Conservation (phyloP, 345 rosid genomes). For the Psidium friedrichsthalianum region DNA sequence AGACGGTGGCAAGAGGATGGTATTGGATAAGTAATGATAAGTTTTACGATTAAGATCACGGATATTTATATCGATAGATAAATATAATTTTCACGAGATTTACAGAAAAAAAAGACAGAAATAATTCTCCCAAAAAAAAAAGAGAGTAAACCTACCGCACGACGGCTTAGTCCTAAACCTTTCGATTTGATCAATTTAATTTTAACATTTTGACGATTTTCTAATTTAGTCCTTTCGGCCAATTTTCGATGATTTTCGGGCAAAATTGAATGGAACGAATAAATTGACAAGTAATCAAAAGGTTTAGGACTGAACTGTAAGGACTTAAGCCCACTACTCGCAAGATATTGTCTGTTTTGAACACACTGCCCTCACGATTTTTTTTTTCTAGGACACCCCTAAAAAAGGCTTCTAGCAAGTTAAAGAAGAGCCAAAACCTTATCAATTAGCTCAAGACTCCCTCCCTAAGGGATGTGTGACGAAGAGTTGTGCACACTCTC, state of each 20-base stretch:
- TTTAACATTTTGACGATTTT: not conserved
- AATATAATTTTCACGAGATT: not conserved
- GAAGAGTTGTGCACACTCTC: no score
- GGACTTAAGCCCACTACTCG: no score
- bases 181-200: not conserved
- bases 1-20: not conserved
- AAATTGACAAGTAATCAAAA: not conserved
- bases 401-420: no score
- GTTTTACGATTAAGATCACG: not conserved
- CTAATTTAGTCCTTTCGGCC: fast-evolving
- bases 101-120: not conserved
- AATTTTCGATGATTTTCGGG: not conserved
- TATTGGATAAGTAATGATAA: not conserved
- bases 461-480: no score
- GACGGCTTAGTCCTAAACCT: no score
- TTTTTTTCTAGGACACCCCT: no score
- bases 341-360: no score
- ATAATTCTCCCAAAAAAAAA: not conserved
- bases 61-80: not conserved
- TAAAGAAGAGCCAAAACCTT: no score
- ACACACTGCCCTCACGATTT: no score
- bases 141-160: not conserved
- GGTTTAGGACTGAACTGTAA: not conserved
- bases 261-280: not conserved
- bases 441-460: no score